These are phyloP conservation scores for Monoraphidium neglectum DNA, from an alignment of 139 green algal genomes.

Conservation along the genomic window DNA sequence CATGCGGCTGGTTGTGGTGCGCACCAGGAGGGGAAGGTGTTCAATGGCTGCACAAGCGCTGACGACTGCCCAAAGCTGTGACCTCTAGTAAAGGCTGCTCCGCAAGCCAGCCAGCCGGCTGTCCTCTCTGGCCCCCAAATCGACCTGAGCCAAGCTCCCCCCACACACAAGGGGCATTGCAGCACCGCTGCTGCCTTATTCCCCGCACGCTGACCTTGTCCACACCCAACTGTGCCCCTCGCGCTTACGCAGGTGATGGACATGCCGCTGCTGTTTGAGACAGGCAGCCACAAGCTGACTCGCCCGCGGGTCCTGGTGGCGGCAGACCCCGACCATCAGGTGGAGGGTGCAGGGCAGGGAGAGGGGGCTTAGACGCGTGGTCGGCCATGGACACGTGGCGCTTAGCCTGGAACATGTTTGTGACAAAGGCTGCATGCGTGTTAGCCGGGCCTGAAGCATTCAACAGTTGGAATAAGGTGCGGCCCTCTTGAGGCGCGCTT, in stretches of 20 bases:
- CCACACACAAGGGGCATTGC: neutral
- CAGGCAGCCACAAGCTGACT: conserved; percentile 38
- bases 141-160: neutral
- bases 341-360: too few species aligned
- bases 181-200: neutral
- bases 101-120: neutral
- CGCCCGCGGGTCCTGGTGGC: conserved; percentile 59
- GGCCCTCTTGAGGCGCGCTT: neutral
- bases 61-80: too few species aligned
- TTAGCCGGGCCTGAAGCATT: neutral
- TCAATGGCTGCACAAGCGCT: neutral
- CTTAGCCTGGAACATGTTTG: neutral
- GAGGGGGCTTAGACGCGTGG: too few species aligned
- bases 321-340: conserved; percentile 39
- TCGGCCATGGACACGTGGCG: too few species aligned
- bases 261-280: conserved; percentile 90
- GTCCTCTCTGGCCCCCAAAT: neutral
- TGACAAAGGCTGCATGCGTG: neutral
- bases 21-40: neutral
- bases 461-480: neutral
- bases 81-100: too few species aligned
- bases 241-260: conserved; percentile 64
- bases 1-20: conserved; percentile 47
- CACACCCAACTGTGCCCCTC: conserved; percentile 24
- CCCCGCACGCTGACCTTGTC: neutral